Conservation (phyloP, 2,329 filamentous ascomycete genomes). For the Hypoxylon sp. region DNA sequence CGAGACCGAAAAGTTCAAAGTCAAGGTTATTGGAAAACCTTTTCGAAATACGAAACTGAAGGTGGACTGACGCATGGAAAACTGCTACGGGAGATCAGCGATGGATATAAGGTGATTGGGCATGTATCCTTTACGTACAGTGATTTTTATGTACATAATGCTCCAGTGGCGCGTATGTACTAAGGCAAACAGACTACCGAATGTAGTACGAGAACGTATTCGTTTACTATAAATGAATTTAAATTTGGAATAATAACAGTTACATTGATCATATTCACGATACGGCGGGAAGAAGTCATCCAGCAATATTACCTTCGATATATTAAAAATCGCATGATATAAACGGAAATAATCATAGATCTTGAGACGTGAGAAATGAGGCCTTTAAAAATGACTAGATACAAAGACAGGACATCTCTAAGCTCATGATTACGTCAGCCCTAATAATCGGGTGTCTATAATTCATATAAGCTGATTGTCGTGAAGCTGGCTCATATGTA, state of each 20-base stretch:
- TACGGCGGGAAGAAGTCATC: too few species aligned
- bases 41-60: neutral
- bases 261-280: too few species aligned
- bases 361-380: too few species aligned
- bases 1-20: neutral
- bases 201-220: neutral
- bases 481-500: neutral
- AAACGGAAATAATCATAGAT: too few species aligned
- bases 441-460: neutral
- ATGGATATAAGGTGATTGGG: slow-evolving; percentile 4
- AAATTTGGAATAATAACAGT: too few species aligned
- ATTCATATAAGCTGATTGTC: too few species aligned
- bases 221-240: neutral
- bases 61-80: neutral
- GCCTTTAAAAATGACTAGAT: too few species aligned
- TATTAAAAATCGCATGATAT: too few species aligned
- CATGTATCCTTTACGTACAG: neutral
- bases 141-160: neutral
- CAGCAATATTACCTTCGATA: too few species aligned
- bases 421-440: neutral
- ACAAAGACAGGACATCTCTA: neutral
- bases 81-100: neutral
- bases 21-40: neutral
- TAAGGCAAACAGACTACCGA: neutral
- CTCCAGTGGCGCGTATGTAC: neutral